Percentiles rank a stretch among this genome's conserved stretches.
Evolutionary conservation across 1,139 yeast species (phyloP).

Genomic region (Pichia terricola): DNA sequence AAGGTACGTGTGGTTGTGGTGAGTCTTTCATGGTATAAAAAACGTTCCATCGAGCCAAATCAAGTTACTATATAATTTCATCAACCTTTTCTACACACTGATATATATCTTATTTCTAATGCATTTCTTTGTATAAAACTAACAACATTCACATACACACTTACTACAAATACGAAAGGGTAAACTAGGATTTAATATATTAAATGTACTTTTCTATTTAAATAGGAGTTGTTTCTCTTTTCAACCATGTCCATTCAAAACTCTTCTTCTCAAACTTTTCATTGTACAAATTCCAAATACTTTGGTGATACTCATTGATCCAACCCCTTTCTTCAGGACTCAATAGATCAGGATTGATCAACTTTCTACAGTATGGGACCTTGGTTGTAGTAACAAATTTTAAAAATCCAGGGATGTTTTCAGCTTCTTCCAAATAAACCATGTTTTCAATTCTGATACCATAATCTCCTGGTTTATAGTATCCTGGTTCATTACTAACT

Average conservation of each 20-base stretch:
- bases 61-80: too few species aligned
- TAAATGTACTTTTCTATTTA: conserved; percentile 1
- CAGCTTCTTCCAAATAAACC: conserved; percentile 46
- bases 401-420: conserved; percentile 35
- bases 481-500: conserved; percentile 93
- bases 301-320: conserved; percentile 60
- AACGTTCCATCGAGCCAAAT: not conserved
- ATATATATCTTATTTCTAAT: too few species aligned
- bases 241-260: conserved; percentile 60
- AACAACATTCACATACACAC: too few species aligned
- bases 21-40: conserved; percentile 88
- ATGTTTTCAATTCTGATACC: conserved; percentile 91
- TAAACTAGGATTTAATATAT: too few species aligned
- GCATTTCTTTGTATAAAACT: too few species aligned
- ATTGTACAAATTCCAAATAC: conserved; percentile 49
- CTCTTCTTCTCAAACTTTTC: conserved; percentile 41
- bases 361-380: conserved; percentile 76
- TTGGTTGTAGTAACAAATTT: conserved; percentile 79
- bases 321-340: conserved; percentile 52
- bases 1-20: conserved; percentile 98
- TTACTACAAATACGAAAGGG: too few species aligned
- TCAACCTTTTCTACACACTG: too few species aligned
- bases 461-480: conserved; percentile 81
- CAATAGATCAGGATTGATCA: conserved; percentile 53
- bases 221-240: conserved; percentile 48